These are phyloP conservation scores for Penicillium herquei DNA, from an alignment of 495 filamentous ascomycete species.

Conservation along the genomic window DNA sequence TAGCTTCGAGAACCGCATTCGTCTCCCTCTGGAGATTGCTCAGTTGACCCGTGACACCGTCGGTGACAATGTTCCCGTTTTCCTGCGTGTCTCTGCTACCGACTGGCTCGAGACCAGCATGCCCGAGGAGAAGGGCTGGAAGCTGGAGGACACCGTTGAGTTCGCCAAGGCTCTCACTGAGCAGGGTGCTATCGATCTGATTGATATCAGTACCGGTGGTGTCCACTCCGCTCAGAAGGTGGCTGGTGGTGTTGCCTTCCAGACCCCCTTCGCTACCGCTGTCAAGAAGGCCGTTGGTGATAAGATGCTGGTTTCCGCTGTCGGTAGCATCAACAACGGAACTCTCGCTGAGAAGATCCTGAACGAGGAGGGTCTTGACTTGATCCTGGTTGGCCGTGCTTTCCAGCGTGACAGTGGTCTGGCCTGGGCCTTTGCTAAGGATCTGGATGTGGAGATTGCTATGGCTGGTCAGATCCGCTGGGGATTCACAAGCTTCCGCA, in stretches of 20 bases:
- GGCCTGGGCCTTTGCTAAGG: constrained; percentile 68
- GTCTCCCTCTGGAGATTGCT: constrained; percentile 58
- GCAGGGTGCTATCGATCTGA: constrained; percentile 58
- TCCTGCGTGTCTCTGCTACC: constrained; percentile 60
- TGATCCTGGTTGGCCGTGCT: constrained; percentile 59
- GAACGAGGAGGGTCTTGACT: constrained; percentile 58
- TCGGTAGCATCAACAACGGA: constrained; percentile 63
- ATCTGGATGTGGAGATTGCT: constrained; percentile 59
- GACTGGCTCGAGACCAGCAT: constrained; percentile 58
- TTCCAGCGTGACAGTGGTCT: constrained; percentile 71
- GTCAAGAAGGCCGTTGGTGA: constrained; percentile 65
- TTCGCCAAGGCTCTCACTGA: constrained; percentile 56
- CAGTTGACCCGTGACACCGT: constrained; percentile 55
- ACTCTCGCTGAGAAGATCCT: constrained; percentile 55
- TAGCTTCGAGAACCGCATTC: constrained; percentile 61
- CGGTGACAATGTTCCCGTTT: constrained; percentile 60
- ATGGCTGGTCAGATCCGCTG: constrained; percentile 67
- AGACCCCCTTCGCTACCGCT: constrained; percentile 60
- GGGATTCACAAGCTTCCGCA: constrained; percentile 45
- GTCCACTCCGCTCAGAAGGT: constrained; percentile 59
- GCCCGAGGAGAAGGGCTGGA: constrained; percentile 55
- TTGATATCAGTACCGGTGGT: constrained; percentile 66
- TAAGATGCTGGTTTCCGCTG: constrained; percentile 57
- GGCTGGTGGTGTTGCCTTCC: constrained; percentile 57
- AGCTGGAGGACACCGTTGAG: constrained; percentile 50